phyloP scores from a whole-genome alignment of 345 rosid genomes.

The Bruguiera gymnorhiza region DNA sequence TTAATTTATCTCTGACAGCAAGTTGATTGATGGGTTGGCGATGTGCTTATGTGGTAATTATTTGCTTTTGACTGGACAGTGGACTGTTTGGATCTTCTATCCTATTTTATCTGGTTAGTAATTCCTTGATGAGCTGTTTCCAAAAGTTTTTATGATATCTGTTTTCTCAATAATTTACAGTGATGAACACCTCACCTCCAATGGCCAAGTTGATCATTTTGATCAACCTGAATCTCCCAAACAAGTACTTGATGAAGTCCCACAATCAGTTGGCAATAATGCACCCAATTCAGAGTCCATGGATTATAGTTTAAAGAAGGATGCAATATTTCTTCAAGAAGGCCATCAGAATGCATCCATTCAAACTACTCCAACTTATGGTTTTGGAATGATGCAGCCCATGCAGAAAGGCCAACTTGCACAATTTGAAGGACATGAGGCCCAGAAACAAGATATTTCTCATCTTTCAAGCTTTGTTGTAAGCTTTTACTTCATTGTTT shows the following conservation, averaged over 20 bases:
- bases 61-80: no score
- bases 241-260: constrained; percentile 30
- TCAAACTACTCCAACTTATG: constrained; percentile 51
- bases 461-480: constrained; percentile 34
- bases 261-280: constrained; percentile 24
- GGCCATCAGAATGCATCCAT: constrained; percentile 41
- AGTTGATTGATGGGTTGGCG: no score
- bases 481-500: constrained; percentile 17
- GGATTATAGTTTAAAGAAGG: constrained; percentile 39
- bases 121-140: neutral
- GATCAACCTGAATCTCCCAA: constrained; percentile 39
- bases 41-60: no score
- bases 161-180: constrained; percentile 23
- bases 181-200: constrained; percentile 37
- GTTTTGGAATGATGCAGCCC: constrained; percentile 50
- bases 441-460: constrained; percentile 49
- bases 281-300: constrained; percentile 25
- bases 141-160: neutral
- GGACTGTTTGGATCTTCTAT: no score
- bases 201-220: constrained; percentile 34
- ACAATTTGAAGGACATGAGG: constrained; percentile 48
- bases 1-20: no score
- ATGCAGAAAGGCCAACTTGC: constrained; percentile 41
- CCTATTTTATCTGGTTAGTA: no score
- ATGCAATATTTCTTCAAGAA: constrained; percentile 35